These are phyloP conservation scores for Xerocomus cyaneibrunnescens DNA, from an alignment of 1,284 basidiomycete genomes.

Conservation along the genomic window DNA sequence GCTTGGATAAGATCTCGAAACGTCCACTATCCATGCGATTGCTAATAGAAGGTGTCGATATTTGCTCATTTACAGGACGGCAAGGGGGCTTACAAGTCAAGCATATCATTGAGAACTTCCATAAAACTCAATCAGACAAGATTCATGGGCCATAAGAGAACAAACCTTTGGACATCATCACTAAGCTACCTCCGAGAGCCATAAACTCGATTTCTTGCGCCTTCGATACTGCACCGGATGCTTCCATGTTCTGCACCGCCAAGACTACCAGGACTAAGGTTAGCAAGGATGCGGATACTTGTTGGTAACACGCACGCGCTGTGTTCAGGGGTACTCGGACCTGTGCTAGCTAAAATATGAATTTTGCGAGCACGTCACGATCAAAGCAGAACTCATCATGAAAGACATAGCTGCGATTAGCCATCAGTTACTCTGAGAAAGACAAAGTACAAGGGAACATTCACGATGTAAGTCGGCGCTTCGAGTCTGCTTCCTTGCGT, in stretches of 20 bases:
- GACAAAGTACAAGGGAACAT: slow-evolving; percentile 18
- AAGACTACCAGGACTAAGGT: slow-evolving; percentile 49
- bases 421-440: slow-evolving; percentile 3
- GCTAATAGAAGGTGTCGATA: slow-evolving; percentile 22
- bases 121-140: slow-evolving; percentile 5
- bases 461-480: slow-evolving; percentile 77
- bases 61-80: not conserved
- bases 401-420: slow-evolving; percentile 64
- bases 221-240: slow-evolving; percentile 59
- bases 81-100: slow-evolving; percentile 64
- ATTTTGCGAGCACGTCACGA: slow-evolving; percentile 6
- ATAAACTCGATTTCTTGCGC: slow-evolving; percentile 77
- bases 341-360: slow-evolving; percentile 44
- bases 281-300: not conserved
- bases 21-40: slow-evolving; percentile 77
- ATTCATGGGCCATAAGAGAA: not conserved
- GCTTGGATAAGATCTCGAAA: slow-evolving; percentile 72
- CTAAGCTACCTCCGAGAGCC: slow-evolving; percentile 78
- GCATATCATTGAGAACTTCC: slow-evolving; percentile 82
- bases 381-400: slow-evolving; percentile 52
- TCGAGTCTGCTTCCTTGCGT: slow-evolving; percentile 74
- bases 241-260: slow-evolving; percentile 89
- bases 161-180: slow-evolving; percentile 85
- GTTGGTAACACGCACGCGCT: slow-evolving; percentile 54
- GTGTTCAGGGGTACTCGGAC: slow-evolving; percentile 92